These are phyloP conservation scores for Penicillium chermesinum DNA, from an alignment of 495 filamentous ascomycete genomes.

Conservation along the genomic window DNA sequence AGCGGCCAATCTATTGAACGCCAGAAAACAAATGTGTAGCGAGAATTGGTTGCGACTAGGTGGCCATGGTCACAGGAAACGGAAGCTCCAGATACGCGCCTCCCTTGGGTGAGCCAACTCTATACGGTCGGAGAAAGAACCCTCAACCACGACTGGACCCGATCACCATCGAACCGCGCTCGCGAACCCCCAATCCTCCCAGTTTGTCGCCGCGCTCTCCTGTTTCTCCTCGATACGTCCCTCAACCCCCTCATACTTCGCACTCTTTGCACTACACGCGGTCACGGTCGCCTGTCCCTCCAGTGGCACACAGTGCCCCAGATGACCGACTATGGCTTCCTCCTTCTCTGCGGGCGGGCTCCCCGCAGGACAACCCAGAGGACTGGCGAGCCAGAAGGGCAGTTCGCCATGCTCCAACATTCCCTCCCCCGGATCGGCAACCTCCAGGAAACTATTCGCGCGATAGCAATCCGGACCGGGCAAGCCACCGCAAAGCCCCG, in stretches of 20 bases:
- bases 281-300: constrained; percentile 28
- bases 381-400: constrained; percentile 19
- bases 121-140: constrained; percentile 30
- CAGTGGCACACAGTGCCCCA: constrained; percentile 11
- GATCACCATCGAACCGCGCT: constrained; percentile 30
- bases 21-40: constrained; percentile 45
- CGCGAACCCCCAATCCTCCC: constrained; percentile 21
- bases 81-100: constrained; percentile 35
- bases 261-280: constrained; percentile 10
- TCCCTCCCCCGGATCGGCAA: constrained; percentile 17
- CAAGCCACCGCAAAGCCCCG: constrained; percentile 24
- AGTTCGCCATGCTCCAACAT: constrained; percentile 17
- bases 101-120: constrained; percentile 30
- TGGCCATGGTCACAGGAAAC: constrained; percentile 51
- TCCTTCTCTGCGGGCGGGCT: constrained; percentile 22
- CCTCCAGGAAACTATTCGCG: constrained; percentile 13
- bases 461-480: constrained; percentile 26
- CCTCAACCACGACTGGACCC: constrained; percentile 32
- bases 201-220: constrained; percentile 23
- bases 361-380: constrained; percentile 16
- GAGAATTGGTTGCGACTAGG: constrained; percentile 36
- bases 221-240: constrained; percentile 15
- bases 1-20: constrained; percentile 3
- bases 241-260: neutral
- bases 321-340: constrained; percentile 29